Evolutionary conservation across 2,329 filamentous ascomycete genomes (phyloP).

Genomic region (Aspergillus spinulosporus): DNA sequence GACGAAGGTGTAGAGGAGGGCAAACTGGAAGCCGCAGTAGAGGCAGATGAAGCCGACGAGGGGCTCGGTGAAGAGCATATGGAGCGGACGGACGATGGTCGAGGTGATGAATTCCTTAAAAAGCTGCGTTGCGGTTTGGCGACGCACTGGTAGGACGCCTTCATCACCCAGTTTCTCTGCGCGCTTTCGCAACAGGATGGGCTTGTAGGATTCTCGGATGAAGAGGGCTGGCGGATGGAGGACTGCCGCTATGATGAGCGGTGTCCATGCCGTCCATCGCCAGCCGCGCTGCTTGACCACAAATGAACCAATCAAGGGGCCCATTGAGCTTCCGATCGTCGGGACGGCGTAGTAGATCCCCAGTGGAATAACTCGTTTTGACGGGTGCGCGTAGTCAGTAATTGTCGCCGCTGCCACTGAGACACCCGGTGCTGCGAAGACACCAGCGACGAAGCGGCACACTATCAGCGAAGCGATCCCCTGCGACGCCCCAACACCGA

Average conservation of each 20-base stretch:
- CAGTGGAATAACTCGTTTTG: slow-evolving; percentile 15
- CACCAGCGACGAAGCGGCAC: slow-evolving; percentile 72
- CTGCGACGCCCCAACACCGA: slow-evolving; percentile 52
- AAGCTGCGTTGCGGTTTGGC: background rate
- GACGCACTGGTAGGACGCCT: background rate
- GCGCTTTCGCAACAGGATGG: slow-evolving; percentile 4
- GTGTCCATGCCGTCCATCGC: slow-evolving; percentile 73
- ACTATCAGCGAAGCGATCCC: slow-evolving; percentile 70
- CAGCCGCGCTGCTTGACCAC: slow-evolving; percentile 64
- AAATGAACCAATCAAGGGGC: slow-evolving; percentile 69
- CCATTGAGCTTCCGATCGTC: slow-evolving; percentile 31
- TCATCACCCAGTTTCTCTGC: slow-evolving; percentile 6
- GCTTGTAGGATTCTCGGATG: slow-evolving; percentile 66
- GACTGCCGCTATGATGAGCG: slow-evolving; percentile 62
- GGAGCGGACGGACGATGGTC: slow-evolving; percentile 56
- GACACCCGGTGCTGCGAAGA: slow-evolving; percentile 57
- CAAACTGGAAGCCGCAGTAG: slow-evolving; percentile 76
- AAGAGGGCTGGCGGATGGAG: slow-evolving; percentile 62
- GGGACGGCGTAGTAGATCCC: slow-evolving; percentile 23
- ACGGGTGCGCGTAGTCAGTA: slow-evolving; percentile 51
- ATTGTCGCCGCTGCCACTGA: slow-evolving; percentile 71
- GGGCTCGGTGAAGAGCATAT: slow-evolving; percentile 67
- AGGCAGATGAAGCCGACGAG: slow-evolving; percentile 68
- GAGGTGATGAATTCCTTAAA: slow-evolving; percentile 24
- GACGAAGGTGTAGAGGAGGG: slow-evolving; percentile 78